These are phyloP conservation scores for Hydrangea macrophylla DNA, from an alignment of 148 eudicot species.

Conservation along the genomic window DNA sequence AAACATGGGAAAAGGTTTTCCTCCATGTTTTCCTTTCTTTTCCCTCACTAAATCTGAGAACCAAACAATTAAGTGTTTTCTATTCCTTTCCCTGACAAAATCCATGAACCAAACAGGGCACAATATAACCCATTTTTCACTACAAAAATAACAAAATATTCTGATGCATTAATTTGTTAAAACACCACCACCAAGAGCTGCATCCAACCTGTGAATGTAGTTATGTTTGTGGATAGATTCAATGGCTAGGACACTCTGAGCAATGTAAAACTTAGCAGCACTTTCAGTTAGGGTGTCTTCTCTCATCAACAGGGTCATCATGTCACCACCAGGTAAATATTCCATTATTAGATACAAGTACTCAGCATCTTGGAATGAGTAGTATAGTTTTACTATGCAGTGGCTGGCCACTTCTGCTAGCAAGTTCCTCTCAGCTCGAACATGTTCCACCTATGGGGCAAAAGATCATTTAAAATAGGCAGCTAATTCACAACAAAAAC, in stretches of 20 bases:
- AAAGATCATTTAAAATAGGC: conserved; percentile 7
- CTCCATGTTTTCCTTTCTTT: too few relatives aligned
- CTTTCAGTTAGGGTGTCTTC: conserved; percentile 83
- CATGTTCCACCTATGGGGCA: conserved; percentile 79
- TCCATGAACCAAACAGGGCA: too few relatives aligned
- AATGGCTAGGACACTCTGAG: conserved; percentile 90
- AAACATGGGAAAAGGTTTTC: too few relatives aligned
- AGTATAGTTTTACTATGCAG: conserved; percentile 84
- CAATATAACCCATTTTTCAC: too few relatives aligned
- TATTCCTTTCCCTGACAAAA: too few relatives aligned
- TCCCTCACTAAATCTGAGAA: too few relatives aligned
- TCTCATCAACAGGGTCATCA: conserved; percentile 95
- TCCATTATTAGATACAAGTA: conserved; percentile 90
- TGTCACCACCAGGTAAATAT: conserved; percentile 95
- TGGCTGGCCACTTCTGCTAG: conserved; percentile 97
- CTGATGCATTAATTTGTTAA: neutral
- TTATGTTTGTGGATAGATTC: conserved; percentile 95
- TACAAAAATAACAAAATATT: neutral
- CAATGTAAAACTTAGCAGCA: conserved; percentile 90
- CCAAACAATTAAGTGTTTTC: too few relatives aligned
- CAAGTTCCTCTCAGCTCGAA: conserved; percentile 91
- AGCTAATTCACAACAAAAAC: neutral
- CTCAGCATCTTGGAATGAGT: conserved; percentile 95
- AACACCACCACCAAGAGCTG: neutral
- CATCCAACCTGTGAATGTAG: conserved; percentile 83